phyloP scores from a whole-genome alignment of 345 rosid genomes.

The Erodium maritimum region DNA sequence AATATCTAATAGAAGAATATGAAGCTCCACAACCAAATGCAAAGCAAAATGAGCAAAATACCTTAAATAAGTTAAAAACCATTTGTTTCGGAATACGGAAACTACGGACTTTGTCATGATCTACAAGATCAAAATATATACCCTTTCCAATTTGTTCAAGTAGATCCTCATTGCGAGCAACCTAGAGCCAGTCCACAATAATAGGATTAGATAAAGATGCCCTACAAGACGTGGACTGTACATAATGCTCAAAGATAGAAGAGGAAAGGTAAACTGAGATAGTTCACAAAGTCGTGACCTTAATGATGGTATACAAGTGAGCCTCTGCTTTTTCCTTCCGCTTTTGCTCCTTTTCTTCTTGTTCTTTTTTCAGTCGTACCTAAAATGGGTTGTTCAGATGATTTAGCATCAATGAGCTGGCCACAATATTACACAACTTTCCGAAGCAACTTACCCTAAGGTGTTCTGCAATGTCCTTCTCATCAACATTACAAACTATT shows the following conservation, averaged over 20 bases:
- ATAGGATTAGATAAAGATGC: background rate
- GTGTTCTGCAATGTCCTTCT: slow-evolving; percentile 48
- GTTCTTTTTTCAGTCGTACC: slow-evolving; percentile 46
- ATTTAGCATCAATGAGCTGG: background rate
- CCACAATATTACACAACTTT: background rate
- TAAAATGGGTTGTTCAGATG: slow-evolving; percentile 8
- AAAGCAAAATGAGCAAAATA: slow-evolving; percentile 6
- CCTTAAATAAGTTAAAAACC: slow-evolving; percentile 36
- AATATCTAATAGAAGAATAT: background rate
- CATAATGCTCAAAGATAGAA: background rate
- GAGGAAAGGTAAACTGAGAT: slow-evolving; percentile 4
- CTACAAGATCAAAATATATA: slow-evolving; percentile 53
- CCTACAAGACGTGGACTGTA: background rate
- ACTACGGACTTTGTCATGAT: slow-evolving; percentile 49
- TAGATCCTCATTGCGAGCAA: slow-evolving; percentile 42
- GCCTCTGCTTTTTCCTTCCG: slow-evolving; percentile 48
- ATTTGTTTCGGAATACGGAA: slow-evolving; percentile 51
- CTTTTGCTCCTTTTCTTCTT: slow-evolving; percentile 55
- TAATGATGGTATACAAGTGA: slow-evolving; percentile 46
- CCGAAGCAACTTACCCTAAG: slow-evolving; percentile 24
- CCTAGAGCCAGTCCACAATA: slow-evolving; percentile 22
- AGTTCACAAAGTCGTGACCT: slow-evolving; percentile 16
- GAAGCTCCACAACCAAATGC: background rate
- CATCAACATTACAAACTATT: slow-evolving; percentile 44
- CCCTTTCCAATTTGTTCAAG: slow-evolving; percentile 46